phyloP scores from a whole-genome alignment of 1,284 basidiomycete species.

The Fomitopsis pinicola region DNA sequence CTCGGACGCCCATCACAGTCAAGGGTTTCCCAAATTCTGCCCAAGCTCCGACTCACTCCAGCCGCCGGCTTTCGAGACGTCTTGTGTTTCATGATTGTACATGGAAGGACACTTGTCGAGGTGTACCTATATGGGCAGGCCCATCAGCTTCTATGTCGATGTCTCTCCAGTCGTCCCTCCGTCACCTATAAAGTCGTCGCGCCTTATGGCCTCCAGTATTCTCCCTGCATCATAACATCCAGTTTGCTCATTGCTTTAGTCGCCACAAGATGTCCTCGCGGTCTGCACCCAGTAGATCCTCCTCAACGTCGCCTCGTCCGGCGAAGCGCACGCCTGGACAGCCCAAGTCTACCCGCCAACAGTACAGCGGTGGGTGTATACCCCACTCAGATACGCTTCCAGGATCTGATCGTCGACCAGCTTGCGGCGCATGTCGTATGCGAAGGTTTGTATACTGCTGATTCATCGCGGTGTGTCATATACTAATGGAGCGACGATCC shows the following conservation, averaged over 20 bases:
- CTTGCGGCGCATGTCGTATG: conserved; percentile 88
- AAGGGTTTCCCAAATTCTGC: neutral
- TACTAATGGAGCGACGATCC: conserved; percentile 8
- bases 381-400: conserved; percentile 26
- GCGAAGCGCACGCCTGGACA: conserved; percentile 18
- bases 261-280: conserved; percentile 44
- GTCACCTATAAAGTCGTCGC: conserved; percentile 11
- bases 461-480: conserved; percentile 6
- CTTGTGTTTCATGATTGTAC: neutral
- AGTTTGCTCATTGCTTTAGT: conserved; percentile 4
- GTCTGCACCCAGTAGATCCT: conserved; percentile 16
- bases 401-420: conserved; percentile 38
- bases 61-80: conserved; percentile 4
- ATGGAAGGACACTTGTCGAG: neutral
- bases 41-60: neutral
- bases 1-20: neutral
- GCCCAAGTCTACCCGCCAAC: conserved; percentile 23
- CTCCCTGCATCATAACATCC: conserved; percentile 9
- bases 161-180: conserved; percentile 9
- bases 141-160: conserved; percentile 10
- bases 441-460: conserved; percentile 47
- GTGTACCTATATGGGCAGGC: conserved; percentile 18
- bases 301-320: conserved; percentile 20
- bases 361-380: conserved; percentile 25
- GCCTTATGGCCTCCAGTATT: conserved; percentile 8